Evolutionary conservation across 140 eudicot species (phyloP).

Genomic region (Bidens hawaiensis): DNA sequence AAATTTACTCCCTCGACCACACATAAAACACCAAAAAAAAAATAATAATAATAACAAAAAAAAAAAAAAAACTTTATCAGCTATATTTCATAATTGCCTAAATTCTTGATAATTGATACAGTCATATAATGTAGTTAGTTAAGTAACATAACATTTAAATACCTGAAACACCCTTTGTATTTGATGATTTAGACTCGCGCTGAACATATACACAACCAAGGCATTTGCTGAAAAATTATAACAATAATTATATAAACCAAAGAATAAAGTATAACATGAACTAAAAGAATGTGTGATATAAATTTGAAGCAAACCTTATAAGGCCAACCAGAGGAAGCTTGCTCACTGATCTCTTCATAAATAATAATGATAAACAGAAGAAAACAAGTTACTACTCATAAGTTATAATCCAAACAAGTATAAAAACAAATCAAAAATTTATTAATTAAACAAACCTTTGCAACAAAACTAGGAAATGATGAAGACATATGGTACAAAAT

Average conservation of each 20-base stretch:
- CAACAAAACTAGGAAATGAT: constrained; percentile 91
- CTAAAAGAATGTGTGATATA: neutral
- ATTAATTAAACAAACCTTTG: constrained; percentile 57
- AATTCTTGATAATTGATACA: neutral
- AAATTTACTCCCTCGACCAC: neutral
- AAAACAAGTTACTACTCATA: constrained; percentile 32
- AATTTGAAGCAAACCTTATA: constrained; percentile 65
- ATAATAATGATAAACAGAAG: constrained; percentile 25
- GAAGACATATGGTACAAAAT: constrained; percentile 76
- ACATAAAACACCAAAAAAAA: neutral
- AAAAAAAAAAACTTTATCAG: neutral
- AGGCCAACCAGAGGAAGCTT: constrained; percentile 97
- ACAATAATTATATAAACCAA: neutral
- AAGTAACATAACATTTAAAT: constrained; percentile 4
- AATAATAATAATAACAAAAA: too few relatives aligned
- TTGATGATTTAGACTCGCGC: constrained; percentile 84
- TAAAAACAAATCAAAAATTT: neutral
- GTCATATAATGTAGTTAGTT: neutral
- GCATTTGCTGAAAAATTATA: constrained; percentile 66
- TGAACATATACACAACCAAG: constrained; percentile 96
- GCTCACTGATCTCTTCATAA: constrained; percentile 90
- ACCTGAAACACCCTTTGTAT: constrained; percentile 96
- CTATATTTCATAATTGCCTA: neutral
- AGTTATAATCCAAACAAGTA: neutral
- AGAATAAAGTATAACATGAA: constrained; percentile 4